Base-by-base conservation (phyloP, 164 flowering plant genomes). In the Echeveria elegans region DNA sequence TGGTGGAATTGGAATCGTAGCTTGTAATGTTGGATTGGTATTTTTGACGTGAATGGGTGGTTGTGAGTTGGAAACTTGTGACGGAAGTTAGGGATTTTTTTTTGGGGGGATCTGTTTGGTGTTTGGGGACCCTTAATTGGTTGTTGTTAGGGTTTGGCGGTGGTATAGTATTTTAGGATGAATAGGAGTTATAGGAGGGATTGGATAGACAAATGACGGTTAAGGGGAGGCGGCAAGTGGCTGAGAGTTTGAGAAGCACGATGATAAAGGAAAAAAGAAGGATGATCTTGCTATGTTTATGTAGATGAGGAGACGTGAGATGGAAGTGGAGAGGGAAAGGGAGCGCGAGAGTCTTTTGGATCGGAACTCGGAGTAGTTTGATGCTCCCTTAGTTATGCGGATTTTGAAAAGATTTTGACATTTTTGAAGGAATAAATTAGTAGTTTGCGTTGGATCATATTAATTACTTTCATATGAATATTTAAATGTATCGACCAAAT, bases 301-400 rank as follows among this genome's bases (percentile, higher is more conserved):
- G n/a, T 97, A 91, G 77, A 88, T 91, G 96, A 81, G 86, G 29
- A 88, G 80, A 66, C 88, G 91, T 30, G 99, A 94, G 76, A 94
- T 88, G 15, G 48, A 45, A 45, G 15, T 14, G 48, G 48, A 45
- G n/a, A 45, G 4, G n/a, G n/a, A n/a, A n/a, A n/a, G n/a, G 79
- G 99, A 89, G 69, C 76, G 84, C 67, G 79, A 74, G 38, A 77
- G 78, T 74, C 84, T 93, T 71, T 79, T 87, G 40, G 75, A 82
- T n/a, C 79, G 82, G 48, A 82, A 86, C 16, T 79, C 69, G 74
- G 73, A 90, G 16, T 96, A 84, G 69, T 78, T 90, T 15, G 98
- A 89, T 69, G 79, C 88, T 60, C 84, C 96, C 2, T 74, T 81
- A 70, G 96, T 95, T 88, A 52, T 68, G 40, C 8, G 1, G 41